Conservation (phyloP, 208 protist species). For the Crithidia fasciculata region DNA sequence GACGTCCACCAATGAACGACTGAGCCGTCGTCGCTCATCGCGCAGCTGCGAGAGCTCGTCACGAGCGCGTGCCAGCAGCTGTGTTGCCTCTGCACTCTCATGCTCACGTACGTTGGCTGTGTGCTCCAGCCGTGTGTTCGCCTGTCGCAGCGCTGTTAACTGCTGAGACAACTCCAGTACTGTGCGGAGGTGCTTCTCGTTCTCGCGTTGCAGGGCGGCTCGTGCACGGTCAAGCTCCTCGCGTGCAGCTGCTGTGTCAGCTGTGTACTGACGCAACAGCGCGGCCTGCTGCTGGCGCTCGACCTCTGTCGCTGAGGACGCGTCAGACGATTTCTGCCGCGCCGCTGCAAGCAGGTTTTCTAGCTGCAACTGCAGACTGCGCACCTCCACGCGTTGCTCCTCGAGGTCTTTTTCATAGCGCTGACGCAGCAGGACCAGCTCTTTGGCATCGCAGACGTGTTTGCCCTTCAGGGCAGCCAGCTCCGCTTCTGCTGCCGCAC, state of each 20-base stretch:
- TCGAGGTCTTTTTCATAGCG: constrained; percentile 23
- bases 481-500: constrained; percentile 12
- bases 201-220: constrained; percentile 13
- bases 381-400: constrained; percentile 35
- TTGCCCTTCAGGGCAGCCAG: constrained; percentile 9
- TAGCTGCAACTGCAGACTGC: constrained; percentile 36
- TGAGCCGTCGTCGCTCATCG: constrained; percentile 16
- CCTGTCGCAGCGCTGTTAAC: constrained; percentile 22
- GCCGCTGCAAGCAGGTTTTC: constrained; percentile 28
- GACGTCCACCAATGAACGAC: constrained; percentile 3
- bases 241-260: constrained; percentile 22
- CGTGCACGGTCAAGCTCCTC: constrained; percentile 28
- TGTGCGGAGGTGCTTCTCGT: constrained; percentile 23
- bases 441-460: background rate
- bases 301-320: constrained; percentile 10
- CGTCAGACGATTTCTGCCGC: constrained; percentile 12
- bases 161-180: constrained; percentile 35
- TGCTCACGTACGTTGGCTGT: constrained; percentile 16
- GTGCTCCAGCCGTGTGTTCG: constrained; percentile 32
- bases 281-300: constrained; percentile 19
- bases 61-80: constrained; percentile 10
- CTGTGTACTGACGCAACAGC: constrained; percentile 31
- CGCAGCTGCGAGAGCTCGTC: constrained; percentile 19
- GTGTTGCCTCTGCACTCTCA: constrained; percentile 25
- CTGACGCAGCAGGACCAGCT: constrained; percentile 16